A percentile compares a stretch with the other conserved stretches of the same genome.
Evolutionary conservation across 768 basidiomycete species (phyloP).

Genomic region (Tylopilus plumbeoviolaceoides): DNA sequence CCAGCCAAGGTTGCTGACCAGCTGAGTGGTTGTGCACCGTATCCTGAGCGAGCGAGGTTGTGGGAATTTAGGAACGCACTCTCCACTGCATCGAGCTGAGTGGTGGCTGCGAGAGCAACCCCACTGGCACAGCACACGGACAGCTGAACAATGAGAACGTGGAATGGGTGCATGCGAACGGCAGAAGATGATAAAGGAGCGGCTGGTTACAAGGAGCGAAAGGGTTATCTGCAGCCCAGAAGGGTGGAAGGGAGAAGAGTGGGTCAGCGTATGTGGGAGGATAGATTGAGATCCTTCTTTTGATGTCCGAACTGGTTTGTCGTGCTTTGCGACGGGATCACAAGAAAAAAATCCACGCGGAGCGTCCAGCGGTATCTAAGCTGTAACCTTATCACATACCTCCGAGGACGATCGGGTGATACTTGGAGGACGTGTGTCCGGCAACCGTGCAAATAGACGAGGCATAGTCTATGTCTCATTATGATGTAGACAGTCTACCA

Average conservation of each 20-base stretch:
- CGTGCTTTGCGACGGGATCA: slow-evolving; percentile 10
- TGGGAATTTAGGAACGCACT: slow-evolving; percentile 41
- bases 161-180: slow-evolving; percentile 9
- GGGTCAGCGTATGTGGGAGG: not conserved
- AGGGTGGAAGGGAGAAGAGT: not conserved
- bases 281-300: not conserved
- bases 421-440: not conserved
- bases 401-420: not conserved
- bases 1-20: slow-evolving; percentile 49
- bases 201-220: not conserved
- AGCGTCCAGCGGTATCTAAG: not conserved
- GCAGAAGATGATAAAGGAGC: slow-evolving; percentile 1
- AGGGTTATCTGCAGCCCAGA: not conserved
- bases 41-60: slow-evolving; percentile 42
- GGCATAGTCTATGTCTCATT: not conserved
- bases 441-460: not conserved
- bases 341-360: not conserved
- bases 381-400: not conserved
- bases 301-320: not conserved
- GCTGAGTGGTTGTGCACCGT: slow-evolving; percentile 40
- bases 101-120: slow-evolving; percentile 10
- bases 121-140: slow-evolving; percentile 16
- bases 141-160: slow-evolving; percentile 4
- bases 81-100: slow-evolving; percentile 11
- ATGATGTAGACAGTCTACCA: slow-evolving; percentile 2